Base-by-base conservation (phyloP, 1,284 basidiomycete species). In the Microbotryum silenes-acaulis region DNA sequence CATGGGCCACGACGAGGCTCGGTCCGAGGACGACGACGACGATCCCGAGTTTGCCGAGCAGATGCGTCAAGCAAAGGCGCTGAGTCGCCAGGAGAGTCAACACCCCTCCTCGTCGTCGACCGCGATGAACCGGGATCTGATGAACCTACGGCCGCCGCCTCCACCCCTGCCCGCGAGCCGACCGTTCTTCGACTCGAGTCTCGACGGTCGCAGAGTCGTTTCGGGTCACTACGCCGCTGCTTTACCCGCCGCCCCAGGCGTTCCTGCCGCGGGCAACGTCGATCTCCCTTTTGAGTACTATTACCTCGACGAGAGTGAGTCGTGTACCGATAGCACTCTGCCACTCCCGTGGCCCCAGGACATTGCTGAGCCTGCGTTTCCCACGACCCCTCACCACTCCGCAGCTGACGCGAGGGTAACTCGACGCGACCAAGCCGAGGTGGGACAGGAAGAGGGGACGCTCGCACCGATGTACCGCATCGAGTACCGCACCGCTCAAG, bases 401-500 rank as follows among this genome's bases (percentile, higher is more conserved):
- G 27, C 48, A 64, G 63, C 54, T 23, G 51, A 57, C 23, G 18
- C 5, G n/a, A 57, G 63, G 29, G 54, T 52, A 5, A 44, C 21
- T 8, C 9, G n/a, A 4, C 57, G 63, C n/a, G 33, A 29, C 42
- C 42, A 56, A 27, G 65, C 65, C 54, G 65, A 66, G 33, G 51
- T 59, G 16, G 54, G 52, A 25, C 61, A 63, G n/a, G 44, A 62
- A 1, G 51, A 57, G 29, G 55, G 44, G n/a, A n/a, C 20, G 27
- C 16, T 37, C 33, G 21, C 48, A 21, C 47, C 50, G 4, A 50
- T 56, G 16, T 69, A 63, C 57, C 65, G 67, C 21, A 62, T 69
- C 61, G 67, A 69, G 51, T 69, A 64, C 57, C 64, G 62, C 14
- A n/a, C 20, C 6, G 56, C 58, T 12, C 67, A 67, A 31, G 64